Evolutionary conservation across 2,329 filamentous ascomycete genomes (phyloP), one percentile per base, ranked within the genome.

Genomic region (Polychaeton citri): DNA sequence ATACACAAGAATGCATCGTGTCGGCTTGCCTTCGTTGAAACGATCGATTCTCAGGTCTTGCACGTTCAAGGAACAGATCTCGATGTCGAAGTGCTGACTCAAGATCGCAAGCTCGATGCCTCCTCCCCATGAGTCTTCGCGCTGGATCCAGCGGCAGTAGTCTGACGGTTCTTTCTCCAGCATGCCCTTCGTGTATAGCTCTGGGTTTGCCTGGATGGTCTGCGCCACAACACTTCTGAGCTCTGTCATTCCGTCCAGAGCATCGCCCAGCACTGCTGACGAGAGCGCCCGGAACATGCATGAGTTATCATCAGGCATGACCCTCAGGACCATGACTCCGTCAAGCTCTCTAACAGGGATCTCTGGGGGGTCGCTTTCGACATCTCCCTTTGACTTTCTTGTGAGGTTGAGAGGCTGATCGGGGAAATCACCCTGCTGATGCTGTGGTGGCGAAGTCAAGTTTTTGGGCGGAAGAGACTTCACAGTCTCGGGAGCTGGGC

Each of bases 271-370:
- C n/a, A 93, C 69, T 3, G 81, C 81, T 36, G 79, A 81, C 12
- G 83, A 82, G 32, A 96, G 77, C 0, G 88, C 87, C 19, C 86
- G 81, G 60, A 95, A 96, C 51, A 96, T 76, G 61, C 88, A 96
- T 39, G 79, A 85, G 59, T 95, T 95, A 59, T 96, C 88, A 53
- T 95, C 88, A 4, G 87, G 85, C 88, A 96, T 95, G 34, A 96
- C 83, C 10, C 88, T 79, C 13, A 95, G 71, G 6, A 92, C 81
- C 13, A 73, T 58, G 1, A 67, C 71, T 32, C 72, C 73, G 20
- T 62, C 62, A 33, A 72, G 68, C 19, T 68, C 62, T 5, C 72
- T 67, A 0, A 78, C 64, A 0, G 68, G 61, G 1, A 80, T 58
- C 47, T 79, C 74, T 0, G 76, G 76, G 1, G 75, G 72, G 43